Evolutionary conservation across 306 rosid genomes (phyloP).

Genomic region (Aeschynomene evenia): DNA sequence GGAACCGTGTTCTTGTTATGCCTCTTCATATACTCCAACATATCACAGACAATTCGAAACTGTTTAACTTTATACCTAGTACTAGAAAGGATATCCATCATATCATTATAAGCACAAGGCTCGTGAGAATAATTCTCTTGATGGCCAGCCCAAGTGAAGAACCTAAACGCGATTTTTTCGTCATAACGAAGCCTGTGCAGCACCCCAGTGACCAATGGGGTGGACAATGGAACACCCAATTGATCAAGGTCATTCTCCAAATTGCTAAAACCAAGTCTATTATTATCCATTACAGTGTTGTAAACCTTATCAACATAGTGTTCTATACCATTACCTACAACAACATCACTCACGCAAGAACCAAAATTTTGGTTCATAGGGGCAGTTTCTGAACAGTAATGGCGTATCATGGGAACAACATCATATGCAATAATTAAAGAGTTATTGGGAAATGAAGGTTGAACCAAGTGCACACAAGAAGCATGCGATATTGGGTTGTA

Average conservation of each 20-base stretch:
- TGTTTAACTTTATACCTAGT: slow-evolving; percentile 74
- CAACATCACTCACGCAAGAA: slow-evolving; percentile 25
- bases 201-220: slow-evolving; percentile 66
- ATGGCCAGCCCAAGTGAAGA: slow-evolving; percentile 84
- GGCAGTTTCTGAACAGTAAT: slow-evolving; percentile 50
- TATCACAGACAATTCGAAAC: slow-evolving; percentile 79
- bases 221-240: slow-evolving; percentile 48
- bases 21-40: slow-evolving; percentile 90
- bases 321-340: slow-evolving; percentile 27
- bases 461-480: slow-evolving; percentile 28
- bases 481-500: neutral
- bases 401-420: slow-evolving; percentile 19
- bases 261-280: slow-evolving; percentile 45
- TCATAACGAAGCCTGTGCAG: slow-evolving; percentile 69
- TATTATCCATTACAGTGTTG: slow-evolving; percentile 48
- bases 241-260: slow-evolving; percentile 68
- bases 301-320: slow-evolving; percentile 45
- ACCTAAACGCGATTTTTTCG: slow-evolving; percentile 82
- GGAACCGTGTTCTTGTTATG: slow-evolving; percentile 60
- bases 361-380: slow-evolving; percentile 27
- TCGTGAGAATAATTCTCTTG: slow-evolving; percentile 77
- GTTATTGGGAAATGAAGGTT: slow-evolving; percentile 29
- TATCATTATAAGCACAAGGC: slow-evolving; percentile 60
- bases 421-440: neutral
- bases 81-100: slow-evolving; percentile 82